Percentiles rank a stretch among this genome's conserved stretches.
phyloP scores from a whole-genome alignment of 176 grass and related monocot genomes.

The Raddia distichophylla region DNA sequence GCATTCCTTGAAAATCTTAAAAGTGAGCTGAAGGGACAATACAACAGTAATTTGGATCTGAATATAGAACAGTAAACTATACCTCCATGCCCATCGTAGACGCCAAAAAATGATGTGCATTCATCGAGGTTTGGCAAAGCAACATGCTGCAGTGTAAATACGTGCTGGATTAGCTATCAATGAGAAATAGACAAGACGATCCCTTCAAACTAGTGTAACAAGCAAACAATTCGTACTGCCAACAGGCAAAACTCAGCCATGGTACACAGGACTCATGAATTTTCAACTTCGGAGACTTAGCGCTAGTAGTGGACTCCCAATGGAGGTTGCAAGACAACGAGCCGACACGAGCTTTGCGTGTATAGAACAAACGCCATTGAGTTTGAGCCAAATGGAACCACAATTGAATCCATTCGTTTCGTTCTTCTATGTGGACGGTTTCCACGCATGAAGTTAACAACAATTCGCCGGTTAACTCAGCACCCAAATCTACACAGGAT shows the following conservation, averaged over 20 bases:
- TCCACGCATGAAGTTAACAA: neutral
- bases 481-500: neutral
- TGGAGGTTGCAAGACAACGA: neutral
- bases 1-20: neutral
- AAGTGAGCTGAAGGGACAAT: neutral
- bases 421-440: neutral
- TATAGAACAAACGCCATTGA: neutral
- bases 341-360: neutral
- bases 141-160: conserved; percentile 54
- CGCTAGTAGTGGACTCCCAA: neutral
- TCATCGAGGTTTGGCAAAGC: conserved; percentile 62
- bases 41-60: neutral
- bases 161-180: conserved; percentile 24
- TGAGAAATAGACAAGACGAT: neutral
- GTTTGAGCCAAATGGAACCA: neutral
- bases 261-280: neutral
- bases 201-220: neutral
- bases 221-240: neutral
- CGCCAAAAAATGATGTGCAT: conserved; percentile 77
- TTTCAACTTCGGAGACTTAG: neutral
- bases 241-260: neutral
- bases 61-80: conserved; percentile 9
- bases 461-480: neutral
- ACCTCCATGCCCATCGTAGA: conserved; percentile 88
- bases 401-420: neutral